Evolutionary conservation across 1,284 basidiomycete genomes (phyloP).

Genomic region (Leccinum angustisporum): DNA sequence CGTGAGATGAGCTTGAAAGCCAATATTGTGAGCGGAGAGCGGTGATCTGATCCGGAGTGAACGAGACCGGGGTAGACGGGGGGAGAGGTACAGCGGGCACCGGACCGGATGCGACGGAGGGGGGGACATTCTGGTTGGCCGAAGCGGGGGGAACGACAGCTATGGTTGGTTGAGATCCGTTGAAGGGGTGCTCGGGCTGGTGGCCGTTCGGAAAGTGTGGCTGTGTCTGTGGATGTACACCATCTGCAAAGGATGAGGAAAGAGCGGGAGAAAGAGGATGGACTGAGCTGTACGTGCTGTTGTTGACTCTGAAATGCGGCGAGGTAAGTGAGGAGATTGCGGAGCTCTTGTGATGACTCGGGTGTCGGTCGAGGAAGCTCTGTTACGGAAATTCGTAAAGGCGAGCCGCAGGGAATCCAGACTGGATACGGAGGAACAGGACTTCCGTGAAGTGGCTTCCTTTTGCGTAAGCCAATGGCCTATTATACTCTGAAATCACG

Average conservation of each 20-base stretch:
- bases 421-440: too few relatives aligned
- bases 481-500: too few relatives aligned
- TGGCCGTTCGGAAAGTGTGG: conserved; percentile 28
- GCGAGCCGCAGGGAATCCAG: too few relatives aligned
- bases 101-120: conserved; percentile 20
- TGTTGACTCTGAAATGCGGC: conserved; percentile 27
- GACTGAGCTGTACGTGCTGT: conserved; percentile 32
- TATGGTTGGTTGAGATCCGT: conserved; percentile 14
- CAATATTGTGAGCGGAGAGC: too few relatives aligned
- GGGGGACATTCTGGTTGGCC: conserved; percentile 15
- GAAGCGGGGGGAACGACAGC: conserved; percentile 7
- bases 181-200: conserved; percentile 21
- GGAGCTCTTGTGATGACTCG: conserved; percentile 32
- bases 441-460: too few relatives aligned
- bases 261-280: conserved; percentile 11
- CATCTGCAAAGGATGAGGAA: conserved; percentile 23
- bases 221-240: conserved; percentile 24
- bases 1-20: conserved; percentile 57
- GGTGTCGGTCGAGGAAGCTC: too few relatives aligned
- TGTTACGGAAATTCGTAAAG: too few relatives aligned
- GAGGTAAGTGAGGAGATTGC: conserved; percentile 27
- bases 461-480: too few relatives aligned
- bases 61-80: too few relatives aligned
- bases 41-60: too few relatives aligned
- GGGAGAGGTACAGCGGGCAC: too few relatives aligned